These are phyloP conservation scores for Allantophomopsis cytisporea DNA, from an alignment of 2,329 filamentous ascomycete species.

Conservation along the genomic window DNA sequence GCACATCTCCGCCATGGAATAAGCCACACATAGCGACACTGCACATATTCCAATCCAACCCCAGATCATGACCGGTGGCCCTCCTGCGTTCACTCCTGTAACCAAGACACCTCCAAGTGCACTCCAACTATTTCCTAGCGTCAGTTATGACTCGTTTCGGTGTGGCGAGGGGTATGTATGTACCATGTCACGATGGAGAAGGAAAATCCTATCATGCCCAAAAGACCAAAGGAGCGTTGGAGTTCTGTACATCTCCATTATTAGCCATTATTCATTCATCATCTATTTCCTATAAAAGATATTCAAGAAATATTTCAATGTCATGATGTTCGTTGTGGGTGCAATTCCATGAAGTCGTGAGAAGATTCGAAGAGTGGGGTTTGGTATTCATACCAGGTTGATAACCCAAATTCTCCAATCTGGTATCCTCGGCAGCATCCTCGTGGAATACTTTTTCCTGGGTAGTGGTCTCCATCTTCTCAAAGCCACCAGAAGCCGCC, in stretches of 20 bases:
- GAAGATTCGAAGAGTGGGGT: no score
- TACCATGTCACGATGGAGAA: slow-evolving; percentile 42
- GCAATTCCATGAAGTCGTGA: no score
- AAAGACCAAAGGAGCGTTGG: slow-evolving; percentile 37
- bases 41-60: slow-evolving; percentile 38
- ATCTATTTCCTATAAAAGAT: no score
- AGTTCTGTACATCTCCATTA: slow-evolving; percentile 25
- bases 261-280: no score
- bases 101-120: slow-evolving; percentile 40
- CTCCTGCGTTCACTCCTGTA: slow-evolving; percentile 38
- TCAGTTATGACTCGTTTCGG: slow-evolving; percentile 2
- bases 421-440: slow-evolving; percentile 3
- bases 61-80: slow-evolving; percentile 45
- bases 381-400: slow-evolving; percentile 3
- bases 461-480: no score
- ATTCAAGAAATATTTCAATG: no score
- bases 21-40: slow-evolving; percentile 36
- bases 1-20: slow-evolving; percentile 46
- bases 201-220: slow-evolving; percentile 45
- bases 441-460: slow-evolving; percentile 1
- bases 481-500: no score
- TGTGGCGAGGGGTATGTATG: slow-evolving; percentile 4
- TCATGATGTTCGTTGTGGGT: no score
- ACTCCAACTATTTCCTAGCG: slow-evolving; percentile 28
- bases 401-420: slow-evolving; percentile 5